Evolutionary conservation across 768 basidiomycete genomes (phyloP), one percentile per base, ranked within the genome.

Genomic region (Pleurotus djamor): DNA sequence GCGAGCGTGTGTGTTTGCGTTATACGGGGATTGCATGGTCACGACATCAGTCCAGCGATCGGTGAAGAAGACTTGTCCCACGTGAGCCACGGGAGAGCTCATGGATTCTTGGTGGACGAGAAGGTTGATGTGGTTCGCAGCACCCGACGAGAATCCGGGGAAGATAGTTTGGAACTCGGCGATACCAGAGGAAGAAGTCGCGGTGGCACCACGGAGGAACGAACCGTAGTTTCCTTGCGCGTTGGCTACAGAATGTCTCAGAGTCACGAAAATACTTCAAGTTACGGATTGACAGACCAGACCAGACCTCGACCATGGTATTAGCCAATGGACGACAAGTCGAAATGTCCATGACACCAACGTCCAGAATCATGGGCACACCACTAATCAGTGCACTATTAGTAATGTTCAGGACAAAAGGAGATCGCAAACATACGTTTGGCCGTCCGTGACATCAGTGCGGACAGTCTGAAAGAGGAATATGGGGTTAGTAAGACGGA

Each of bases 21-120:
- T 66, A 64, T 77, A 77, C 5, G 69, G 66, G 6, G 65, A 55
- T 12, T 66, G 66, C 52, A 62, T 66, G 58, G 66, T 62, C 17
- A 76, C 67, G 32, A 69, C 64, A 2, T 67, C 65, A 36, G 68
- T 74, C 73, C 72, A 74, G 16, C 59, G 60, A 48, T 77, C 76
- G 7, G 69, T 69, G 66, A 78, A 78, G 70, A 76, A 79, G 10
- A 77, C 62, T 52, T 73, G 74, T 5, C 77, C 77, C 45, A 69
- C 65, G 61, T 78, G 76, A 7, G 65, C 52, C 7, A 72, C 65
- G 1, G 58, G 50, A 4, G 70, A 69, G 14, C 68, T 65, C 28
- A 66, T 55, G 21, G 67, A 65, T n/a, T 71, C 67, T 35, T 66
- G 62, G 63, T 72, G 72, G 5, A 77, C 73, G 21, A 71, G 61